A percentile compares a stretch with the other conserved stretches of the same genome.
Evolutionary conservation across 2,329 filamentous ascomycete genomes (phyloP).

Genomic region (Plenodomus tracheiphilus): DNA sequence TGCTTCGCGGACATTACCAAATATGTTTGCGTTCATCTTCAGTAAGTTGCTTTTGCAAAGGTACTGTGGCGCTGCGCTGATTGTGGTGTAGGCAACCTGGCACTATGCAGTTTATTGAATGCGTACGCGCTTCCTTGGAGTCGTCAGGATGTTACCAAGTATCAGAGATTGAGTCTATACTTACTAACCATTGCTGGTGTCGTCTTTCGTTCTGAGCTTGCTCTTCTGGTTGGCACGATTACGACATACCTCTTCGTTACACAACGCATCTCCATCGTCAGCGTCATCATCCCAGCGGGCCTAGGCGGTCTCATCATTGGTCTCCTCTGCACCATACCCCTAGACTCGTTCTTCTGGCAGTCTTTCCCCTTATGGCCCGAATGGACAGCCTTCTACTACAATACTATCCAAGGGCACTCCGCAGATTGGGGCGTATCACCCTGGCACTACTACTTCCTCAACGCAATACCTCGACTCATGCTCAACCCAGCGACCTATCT

Average conservation of each 20-base stretch:
- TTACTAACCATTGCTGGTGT: slow-evolving; percentile 79
- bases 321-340: slow-evolving; percentile 68
- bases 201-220: slow-evolving; percentile 88
- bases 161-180: slow-evolving; percentile 68
- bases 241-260: slow-evolving; percentile 66
- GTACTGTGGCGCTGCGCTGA: not conserved
- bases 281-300: slow-evolving; percentile 68
- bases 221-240: slow-evolving; percentile 73
- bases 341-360: slow-evolving; percentile 97
- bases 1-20: slow-evolving; percentile 86
- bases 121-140: slow-evolving; percentile 46
- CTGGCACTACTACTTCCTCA: slow-evolving; percentile 84
- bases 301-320: slow-evolving; percentile 66
- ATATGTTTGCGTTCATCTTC: slow-evolving; percentile 92
- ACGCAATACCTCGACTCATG: slow-evolving; percentile 78
- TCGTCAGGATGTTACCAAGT: slow-evolving; percentile 44
- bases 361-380: slow-evolving; percentile 80
- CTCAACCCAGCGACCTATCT: slow-evolving; percentile 72
- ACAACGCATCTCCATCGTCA: slow-evolving; percentile 56
- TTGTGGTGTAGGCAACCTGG: slow-evolving; percentile 62
- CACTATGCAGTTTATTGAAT: slow-evolving; percentile 58
- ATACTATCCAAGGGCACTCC: slow-evolving; percentile 80
- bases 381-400: slow-evolving; percentile 85
- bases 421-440: slow-evolving; percentile 86
- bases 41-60: slow-evolving; percentile 58